Percentiles rank a stretch among this genome's conserved stretches.
Conservation (phyloP, 352 stramenopile genomes). For the Aphanomyces cochlioides region DNA sequence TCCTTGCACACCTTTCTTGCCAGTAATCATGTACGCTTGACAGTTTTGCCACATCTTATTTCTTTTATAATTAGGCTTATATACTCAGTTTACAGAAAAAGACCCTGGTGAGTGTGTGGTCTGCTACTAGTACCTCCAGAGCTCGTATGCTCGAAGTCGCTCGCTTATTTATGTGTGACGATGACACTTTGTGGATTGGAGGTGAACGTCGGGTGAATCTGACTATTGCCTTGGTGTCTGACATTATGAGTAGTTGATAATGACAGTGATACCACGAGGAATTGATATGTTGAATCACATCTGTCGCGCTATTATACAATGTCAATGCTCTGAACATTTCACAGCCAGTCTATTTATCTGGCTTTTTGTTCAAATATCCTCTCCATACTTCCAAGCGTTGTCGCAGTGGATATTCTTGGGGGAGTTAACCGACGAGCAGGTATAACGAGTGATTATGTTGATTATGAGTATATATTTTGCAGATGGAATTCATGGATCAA, state of each 20-base stretch:
- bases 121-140: neutral
- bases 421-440: neutral
- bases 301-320: neutral
- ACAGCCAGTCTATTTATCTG: slow-evolving; percentile 20
- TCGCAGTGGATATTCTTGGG: slow-evolving; percentile 16
- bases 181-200: slow-evolving; percentile 17
- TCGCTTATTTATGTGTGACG: slow-evolving; percentile 16
- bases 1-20: slow-evolving; percentile 11
- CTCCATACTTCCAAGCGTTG: slow-evolving; percentile 6
- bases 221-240: neutral
- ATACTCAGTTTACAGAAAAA: neutral
- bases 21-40: slow-evolving; percentile 15
- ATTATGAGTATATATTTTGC: neutral
- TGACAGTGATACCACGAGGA: neutral
- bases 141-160: neutral
- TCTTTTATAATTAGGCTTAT: slow-evolving; percentile 8
- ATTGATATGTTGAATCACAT: neutral
- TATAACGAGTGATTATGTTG: neutral
- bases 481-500: too few relatives aligned
- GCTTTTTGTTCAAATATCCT: slow-evolving; percentile 8
- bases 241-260: neutral
- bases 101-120: slow-evolving; percentile 2
- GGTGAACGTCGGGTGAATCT: too few relatives aligned
- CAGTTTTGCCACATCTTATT: neutral
- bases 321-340: slow-evolving; percentile 1